A percentile compares a stretch with the other conserved stretches of the same genome.
Conservation (phyloP, 257 asterid species). For the Eustoma russellianum region DNA sequence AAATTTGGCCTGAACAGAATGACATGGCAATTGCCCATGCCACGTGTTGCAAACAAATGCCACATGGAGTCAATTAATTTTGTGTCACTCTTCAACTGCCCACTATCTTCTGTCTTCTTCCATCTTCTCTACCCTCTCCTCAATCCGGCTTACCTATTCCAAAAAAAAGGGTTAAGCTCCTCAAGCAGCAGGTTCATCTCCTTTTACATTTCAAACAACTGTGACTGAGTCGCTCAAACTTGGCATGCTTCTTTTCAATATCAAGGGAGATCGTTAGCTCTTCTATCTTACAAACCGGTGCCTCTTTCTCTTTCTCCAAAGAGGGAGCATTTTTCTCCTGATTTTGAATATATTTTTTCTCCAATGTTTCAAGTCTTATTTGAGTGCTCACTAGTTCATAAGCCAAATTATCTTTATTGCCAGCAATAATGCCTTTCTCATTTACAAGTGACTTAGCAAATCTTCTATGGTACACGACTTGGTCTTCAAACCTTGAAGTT, state of each 20-base stretch:
- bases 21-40: too few species aligned
- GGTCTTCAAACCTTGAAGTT: constrained; percentile 52
- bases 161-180: too few species aligned
- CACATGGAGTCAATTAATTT: too few species aligned
- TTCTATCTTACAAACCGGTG: constrained; percentile 40
- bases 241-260: constrained; percentile 47
- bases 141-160: too few species aligned
- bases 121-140: too few species aligned
- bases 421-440: constrained; percentile 55
- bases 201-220: constrained; percentile 27
- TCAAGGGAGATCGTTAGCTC: constrained; percentile 57
- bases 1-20: too few species aligned
- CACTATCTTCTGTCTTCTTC: too few species aligned
- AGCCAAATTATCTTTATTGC: constrained; percentile 49
- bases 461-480: constrained; percentile 62
- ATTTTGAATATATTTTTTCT: constrained; percentile 40
- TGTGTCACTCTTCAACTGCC: too few species aligned
- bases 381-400: constrained; percentile 48
- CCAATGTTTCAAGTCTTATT: constrained; percentile 43
- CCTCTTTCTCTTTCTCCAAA: constrained; percentile 65
- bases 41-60: too few species aligned
- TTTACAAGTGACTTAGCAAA: constrained; percentile 57
- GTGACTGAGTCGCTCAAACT: constrained; percentile 33
- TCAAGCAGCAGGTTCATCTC: too few species aligned
- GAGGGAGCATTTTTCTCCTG: constrained; percentile 41